Evolutionary conservation across 768 basidiomycete genomes (phyloP), one percentile per base, ranked within the genome.

Genomic region (Boletus sp.): DNA sequence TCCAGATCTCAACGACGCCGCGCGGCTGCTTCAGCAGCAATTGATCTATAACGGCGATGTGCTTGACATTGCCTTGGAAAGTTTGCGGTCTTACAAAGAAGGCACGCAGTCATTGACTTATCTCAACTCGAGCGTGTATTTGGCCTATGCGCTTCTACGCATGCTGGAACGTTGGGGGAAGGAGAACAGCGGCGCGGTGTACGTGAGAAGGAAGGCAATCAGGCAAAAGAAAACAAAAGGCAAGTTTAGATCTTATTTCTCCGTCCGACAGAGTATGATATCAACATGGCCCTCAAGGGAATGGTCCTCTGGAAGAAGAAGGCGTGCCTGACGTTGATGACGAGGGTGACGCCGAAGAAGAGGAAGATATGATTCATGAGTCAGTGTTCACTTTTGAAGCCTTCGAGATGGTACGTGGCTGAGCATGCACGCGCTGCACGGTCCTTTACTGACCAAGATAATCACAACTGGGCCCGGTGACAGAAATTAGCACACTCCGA

Each of bases 31-130:
- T 2, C 91, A 94, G 64, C 85, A 93, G 60, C 92, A 97, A 70
- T 77, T 99, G 28, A 89, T 98, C 66, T 98, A 98, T 76, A 94
- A 94, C 64, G 94, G 92, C 35, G 94, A 98, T 61, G 86, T 95
- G 17, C 84, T 98, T 52, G 95, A 98, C 63, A 84, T 94, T 24
- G 83, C 94, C 0, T 76, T 94, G 44, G 87, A 89, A 28, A 87
- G 90, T 53, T 71, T 98, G 48, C 78, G 83, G 47, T 76, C 78
- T 28, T 98, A 94, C 78, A 90, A 87, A 62, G 82, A 88, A 46
- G 93, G 86, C 49, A 87, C 91, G 7, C 88, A 90, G 62, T 83
- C 82, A 2, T 74, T 89, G 48, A 84, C 86, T 8, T 98, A 93
- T 75, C 84, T 98, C 51, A 90, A 94, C 68, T 83, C 94, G 1